Percentiles rank a stretch among this genome's conserved stretches.
Evolutionary conservation across 2,329 filamentous ascomycete species (phyloP).

Genomic region (Elsinoe perseae): DNA sequence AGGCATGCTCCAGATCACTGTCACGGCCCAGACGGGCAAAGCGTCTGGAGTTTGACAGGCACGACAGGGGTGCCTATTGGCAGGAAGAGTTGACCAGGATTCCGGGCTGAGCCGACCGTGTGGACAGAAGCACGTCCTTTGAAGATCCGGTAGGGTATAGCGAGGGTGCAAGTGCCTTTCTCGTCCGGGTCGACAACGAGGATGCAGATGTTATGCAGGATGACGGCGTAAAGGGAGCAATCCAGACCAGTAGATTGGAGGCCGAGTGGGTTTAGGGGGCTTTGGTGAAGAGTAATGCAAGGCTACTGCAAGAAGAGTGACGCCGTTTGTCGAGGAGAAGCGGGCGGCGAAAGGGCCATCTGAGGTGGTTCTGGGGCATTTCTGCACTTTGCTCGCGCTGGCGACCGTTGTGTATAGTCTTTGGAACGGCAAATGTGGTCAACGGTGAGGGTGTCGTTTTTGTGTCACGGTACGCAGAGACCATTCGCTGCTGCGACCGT

Average conservation of each 20-base stretch:
- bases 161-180: slow-evolving; percentile 4
- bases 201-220: slow-evolving; percentile 6
- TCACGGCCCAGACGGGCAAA: slow-evolving; percentile 12
- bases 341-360: background rate
- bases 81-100: background rate
- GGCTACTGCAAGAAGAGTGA: slow-evolving; percentile 8
- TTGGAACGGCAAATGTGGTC: slow-evolving; percentile 13
- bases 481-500: slow-evolving; percentile 5
- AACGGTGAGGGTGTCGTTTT: slow-evolving; percentile 25
- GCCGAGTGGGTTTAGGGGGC: slow-evolving; percentile 3
- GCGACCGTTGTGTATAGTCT: slow-evolving; percentile 7
- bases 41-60: slow-evolving; percentile 10
- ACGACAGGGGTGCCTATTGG: background rate
- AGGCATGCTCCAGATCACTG: slow-evolving; percentile 9
- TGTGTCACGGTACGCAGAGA: slow-evolving; percentile 5
- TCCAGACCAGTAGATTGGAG: slow-evolving; percentile 10
- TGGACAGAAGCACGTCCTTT: background rate
- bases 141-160: background rate
- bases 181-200: background rate
- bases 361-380: background rate
- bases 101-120: slow-evolving; percentile 2
- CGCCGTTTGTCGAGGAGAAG: slow-evolving; percentile 5
- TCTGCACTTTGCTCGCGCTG: background rate
- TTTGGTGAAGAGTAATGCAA: slow-evolving; percentile 7
- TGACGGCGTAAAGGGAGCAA: background rate